Evolutionary conservation across 306 rosid species (phyloP), one percentile per base, ranked within the genome.

Genomic region (Malus sieversii): DNA sequence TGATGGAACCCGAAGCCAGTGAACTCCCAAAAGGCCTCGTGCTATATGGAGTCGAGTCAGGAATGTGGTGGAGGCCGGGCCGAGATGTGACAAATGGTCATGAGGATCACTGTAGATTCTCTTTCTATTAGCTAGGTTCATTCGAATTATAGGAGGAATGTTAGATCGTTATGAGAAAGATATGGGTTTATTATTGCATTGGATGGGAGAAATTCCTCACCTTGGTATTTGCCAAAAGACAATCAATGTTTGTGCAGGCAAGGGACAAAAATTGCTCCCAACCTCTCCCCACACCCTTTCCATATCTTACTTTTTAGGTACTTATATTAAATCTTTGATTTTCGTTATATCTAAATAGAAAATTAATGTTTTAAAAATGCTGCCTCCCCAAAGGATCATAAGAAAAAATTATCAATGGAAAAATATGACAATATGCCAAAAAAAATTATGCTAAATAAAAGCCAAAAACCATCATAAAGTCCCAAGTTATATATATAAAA

Each of bases 221-320:
- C 71, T 30, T 72, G 55, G 70, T 79, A 32, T 1, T 79, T 79
- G 13, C 86, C 89, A 79, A 85, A 84, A 71, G 11, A 27, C 78
- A 88, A 68, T 90, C 23, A 86, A 83, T 88, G 82, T 73, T 73
- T 71, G 27, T 40, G 80, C 91, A 76, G 83, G 70, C 90, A 79
- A 42, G 76, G 44, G 88, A 80, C 90, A 78, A 48, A 27, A 60
- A 44, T 66, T 68, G 78, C 78, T 57, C 55, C 78, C 81, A 42
- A 63, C 66, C 58, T 60, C 52, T 77, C 63, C 76, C 68, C 68
- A 70, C 78, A 75, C 55, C 72, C 70, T 69, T 40, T 68, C 69
- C 25, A 20, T 82, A 77, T 40, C 57, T 59, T 15, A 16, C 25
- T 60, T 51, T 12, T 19, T 38, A 3, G 7, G 32, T 30, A 64